Evolutionary conservation across 1,139 yeast species (phyloP), one percentile per base, ranked within the genome.

Genomic region (Hanseniaspora gamundiae): DNA sequence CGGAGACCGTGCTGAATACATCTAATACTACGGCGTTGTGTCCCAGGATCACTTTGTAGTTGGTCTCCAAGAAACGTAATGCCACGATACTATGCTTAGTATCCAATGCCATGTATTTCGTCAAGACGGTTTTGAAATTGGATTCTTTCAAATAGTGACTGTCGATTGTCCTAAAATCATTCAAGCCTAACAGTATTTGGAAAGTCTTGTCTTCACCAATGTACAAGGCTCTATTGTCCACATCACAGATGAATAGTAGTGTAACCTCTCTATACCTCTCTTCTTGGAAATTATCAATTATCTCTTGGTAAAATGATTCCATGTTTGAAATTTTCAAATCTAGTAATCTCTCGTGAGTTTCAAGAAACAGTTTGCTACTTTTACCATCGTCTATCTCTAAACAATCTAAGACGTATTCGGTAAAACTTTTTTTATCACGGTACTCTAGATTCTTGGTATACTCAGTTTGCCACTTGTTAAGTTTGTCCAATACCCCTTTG

Each of bases 121-220:
- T 41, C n/a, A 58, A 41, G 3, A 58, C 48, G 13, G 42, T 39
- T 9, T 50, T 21, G 30, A 57, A 45, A 22, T 51, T 53, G 2
- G 42, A 45, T 11, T 45, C 38, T 3, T 40, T 49, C 1, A 52
- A 33, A 3, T 17, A 33, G 10, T 33, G 44, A 19, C 38, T 38
- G 28, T 59, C 60, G 4, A 59, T 48, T 8, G 49, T 48, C 17
- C 44, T 42, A 42, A 58, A 60, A 46, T 59, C 64, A 44, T 56
- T 55, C 40, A 49, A 49, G 10, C 50, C 39, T 38, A 47, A 40
- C 35, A 39, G 52, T 21, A 43, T 39, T 2, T 49, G 46, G 10
- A 49, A 48, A 31, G 47, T 28, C 27, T 48, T 47, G 4, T 45
- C 43, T 17, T 41, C 24, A 8, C 50, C 48, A 39, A 33, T 33